A percentile compares a stretch with the other conserved stretches of the same genome.
phyloP scores from a whole-genome alignment of 73 alveolate species.

The Paraurostyla sp. region DNA sequence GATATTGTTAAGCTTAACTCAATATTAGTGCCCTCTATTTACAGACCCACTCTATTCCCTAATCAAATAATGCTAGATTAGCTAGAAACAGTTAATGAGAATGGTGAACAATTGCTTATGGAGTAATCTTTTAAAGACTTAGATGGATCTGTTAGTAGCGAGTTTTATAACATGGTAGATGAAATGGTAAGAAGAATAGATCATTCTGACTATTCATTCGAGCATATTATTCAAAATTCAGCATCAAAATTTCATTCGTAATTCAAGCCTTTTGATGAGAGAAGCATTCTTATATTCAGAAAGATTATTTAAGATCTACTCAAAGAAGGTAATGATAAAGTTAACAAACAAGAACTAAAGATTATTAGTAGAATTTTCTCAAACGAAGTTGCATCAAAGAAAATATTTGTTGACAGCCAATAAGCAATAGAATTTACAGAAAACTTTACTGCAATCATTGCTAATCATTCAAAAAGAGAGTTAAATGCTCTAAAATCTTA shows the following conservation, averaged over 20 bases:
- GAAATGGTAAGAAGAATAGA: slow-evolving; percentile 26
- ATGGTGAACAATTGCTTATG: not conserved
- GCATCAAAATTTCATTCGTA: not conserved
- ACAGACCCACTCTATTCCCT: slow-evolving; percentile 4
- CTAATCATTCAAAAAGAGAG: not conserved
- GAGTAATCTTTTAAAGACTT: not conserved
- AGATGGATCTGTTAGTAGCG: not conserved
- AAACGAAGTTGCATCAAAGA: not conserved
- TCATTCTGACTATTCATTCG: not conserved
- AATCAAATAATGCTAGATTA: not conserved
- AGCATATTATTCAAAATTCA: slow-evolving; percentile 14
- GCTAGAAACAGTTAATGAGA: not conserved
- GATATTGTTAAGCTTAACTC: slow-evolving; percentile 6
- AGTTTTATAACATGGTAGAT: not conserved
- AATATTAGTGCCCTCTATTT: slow-evolving; percentile 12
- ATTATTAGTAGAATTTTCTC: slow-evolving; percentile 33
- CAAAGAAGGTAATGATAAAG: not conserved
- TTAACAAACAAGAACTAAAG: not conserved
- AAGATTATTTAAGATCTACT: not conserved
- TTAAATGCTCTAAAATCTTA: not conserved
- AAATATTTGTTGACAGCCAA: not conserved
- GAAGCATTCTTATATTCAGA: not conserved
- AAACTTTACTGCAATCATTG: too few relatives aligned
- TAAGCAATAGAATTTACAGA: not conserved
- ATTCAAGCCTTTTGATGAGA: not conserved